A percentile compares a stretch with the other conserved stretches of the same genome.
Conservation (phyloP, 192 early-diverging fungal species). For the Phycomyces blakesleeanus region DNA sequence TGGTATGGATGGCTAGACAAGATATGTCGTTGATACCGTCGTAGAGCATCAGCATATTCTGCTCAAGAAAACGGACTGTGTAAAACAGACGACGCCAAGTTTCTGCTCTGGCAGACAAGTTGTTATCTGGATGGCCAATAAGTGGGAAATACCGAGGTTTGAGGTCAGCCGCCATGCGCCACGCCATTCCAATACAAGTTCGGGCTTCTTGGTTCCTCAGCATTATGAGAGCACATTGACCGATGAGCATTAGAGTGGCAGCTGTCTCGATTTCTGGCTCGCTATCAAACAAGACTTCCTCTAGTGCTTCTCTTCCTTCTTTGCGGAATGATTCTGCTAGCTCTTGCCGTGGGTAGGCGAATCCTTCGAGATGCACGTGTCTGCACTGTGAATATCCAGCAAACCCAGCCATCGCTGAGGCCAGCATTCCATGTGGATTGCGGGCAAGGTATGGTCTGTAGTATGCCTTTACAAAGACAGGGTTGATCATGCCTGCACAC, state of each 20-base stretch:
- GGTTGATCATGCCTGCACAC: slow-evolving; percentile 12
- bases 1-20: slow-evolving; percentile 8
- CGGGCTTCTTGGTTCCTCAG: slow-evolving; percentile 15
- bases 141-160: slow-evolving; percentile 11
- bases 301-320: slow-evolving; percentile 12
- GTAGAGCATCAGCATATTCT: slow-evolving; percentile 14
- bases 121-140: slow-evolving; percentile 3
- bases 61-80: slow-evolving; percentile 12
- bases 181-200: slow-evolving; percentile 15
- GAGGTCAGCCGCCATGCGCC: slow-evolving; percentile 14
- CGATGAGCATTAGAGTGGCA: slow-evolving; percentile 4
- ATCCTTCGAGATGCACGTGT: slow-evolving; percentile 6
- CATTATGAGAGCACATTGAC: slow-evolving; percentile 7
- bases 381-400: slow-evolving; percentile 16
- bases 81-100: slow-evolving; percentile 21
- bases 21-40: slow-evolving; percentile 11
- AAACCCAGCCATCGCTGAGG: slow-evolving; percentile 13
- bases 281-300: slow-evolving; percentile 18
- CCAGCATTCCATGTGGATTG: slow-evolving; percentile 13
- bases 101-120: slow-evolving; percentile 6
- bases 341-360: slow-evolving; percentile 1
- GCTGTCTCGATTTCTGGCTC: slow-evolving; percentile 9
- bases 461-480: slow-evolving; percentile 5
- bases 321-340: slow-evolving; percentile 11
- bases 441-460: slow-evolving; percentile 7